phyloP scores from a whole-genome alignment of 805 yeast species.

The Sugiyamaella marilandica region DNA sequence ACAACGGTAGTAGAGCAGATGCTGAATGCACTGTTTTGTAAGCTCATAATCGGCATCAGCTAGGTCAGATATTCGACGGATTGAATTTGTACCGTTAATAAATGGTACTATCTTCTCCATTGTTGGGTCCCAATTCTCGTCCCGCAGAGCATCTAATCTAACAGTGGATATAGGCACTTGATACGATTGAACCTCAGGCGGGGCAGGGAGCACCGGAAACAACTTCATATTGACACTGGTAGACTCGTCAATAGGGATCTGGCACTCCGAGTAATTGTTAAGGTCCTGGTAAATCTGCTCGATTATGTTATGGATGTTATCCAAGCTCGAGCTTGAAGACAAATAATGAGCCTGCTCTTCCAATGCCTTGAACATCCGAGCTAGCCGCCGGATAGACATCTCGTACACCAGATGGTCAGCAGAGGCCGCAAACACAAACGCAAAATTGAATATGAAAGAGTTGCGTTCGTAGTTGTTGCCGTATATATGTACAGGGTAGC shows the following conservation, averaged over 20 bases:
- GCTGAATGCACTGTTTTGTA: constrained; percentile 84
- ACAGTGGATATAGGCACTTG: constrained; percentile 95
- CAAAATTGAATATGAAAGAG: constrained; percentile 87
- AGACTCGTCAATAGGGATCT: constrained; percentile 85
- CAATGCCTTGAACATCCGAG: constrained; percentile 80
- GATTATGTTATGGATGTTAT: constrained; percentile 62
- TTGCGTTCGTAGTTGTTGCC: constrained; percentile 79
- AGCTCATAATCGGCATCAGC: constrained; percentile 76
- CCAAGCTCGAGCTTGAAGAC: constrained; percentile 31
- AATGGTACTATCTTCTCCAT: constrained; percentile 82
- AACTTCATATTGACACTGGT: constrained; percentile 89
- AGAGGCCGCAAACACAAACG: constrained; percentile 81
- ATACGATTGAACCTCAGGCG: constrained; percentile 65
- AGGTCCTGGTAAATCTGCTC: constrained; percentile 92
- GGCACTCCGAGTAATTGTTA: constrained; percentile 92
- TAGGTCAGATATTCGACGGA: constrained; percentile 66
- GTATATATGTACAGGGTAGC: constrained; percentile 82
- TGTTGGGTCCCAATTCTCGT: constrained; percentile 96
- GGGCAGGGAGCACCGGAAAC: constrained; percentile 84
- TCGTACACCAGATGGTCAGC: constrained; percentile 69
- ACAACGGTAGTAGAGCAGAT: constrained; percentile 83
- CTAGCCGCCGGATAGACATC: constrained; percentile 75
- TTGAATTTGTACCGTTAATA: constrained; percentile 84
- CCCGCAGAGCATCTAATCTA: constrained; percentile 63
- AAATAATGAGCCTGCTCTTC: constrained; percentile 84